Conservation (phyloP, 2,329 filamentous ascomycete genomes). For the Scedosporium apiospermum region DNA sequence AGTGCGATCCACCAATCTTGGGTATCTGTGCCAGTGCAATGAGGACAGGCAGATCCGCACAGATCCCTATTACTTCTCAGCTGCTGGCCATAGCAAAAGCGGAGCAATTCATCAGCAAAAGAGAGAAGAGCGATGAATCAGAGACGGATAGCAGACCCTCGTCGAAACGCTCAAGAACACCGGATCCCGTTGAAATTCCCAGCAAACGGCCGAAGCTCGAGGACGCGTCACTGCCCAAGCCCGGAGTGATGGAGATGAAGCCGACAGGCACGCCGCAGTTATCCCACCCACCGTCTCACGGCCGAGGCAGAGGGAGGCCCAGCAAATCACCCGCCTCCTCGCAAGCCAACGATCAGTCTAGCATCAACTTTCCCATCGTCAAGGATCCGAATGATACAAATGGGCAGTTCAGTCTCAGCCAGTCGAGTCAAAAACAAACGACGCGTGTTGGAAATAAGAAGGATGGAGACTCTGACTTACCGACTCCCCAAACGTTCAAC, state of each 20-base stretch:
- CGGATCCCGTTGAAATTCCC: neutral
- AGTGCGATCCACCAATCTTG: constrained; percentile 7
- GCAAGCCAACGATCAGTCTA: constrained; percentile 17
- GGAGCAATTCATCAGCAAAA: constrained; percentile 20
- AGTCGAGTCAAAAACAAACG: constrained; percentile 34
- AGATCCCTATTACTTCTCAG: constrained; percentile 25
- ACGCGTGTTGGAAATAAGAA: neutral
- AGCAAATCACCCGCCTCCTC: neutral
- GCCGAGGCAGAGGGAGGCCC: neutral
- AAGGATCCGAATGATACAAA: constrained; percentile 63
- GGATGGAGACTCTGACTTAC: neutral
- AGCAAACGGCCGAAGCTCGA: neutral
- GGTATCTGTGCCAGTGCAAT: constrained; percentile 36
- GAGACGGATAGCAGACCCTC: neutral
- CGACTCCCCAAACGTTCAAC: neutral
- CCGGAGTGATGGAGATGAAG: neutral
- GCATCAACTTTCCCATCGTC: constrained; percentile 61
- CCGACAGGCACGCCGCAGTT: neutral
- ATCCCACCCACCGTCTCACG: neutral
- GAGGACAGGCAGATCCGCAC: constrained; percentile 23
- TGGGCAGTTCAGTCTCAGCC: constrained; percentile 56
- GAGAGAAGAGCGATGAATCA: neutral
- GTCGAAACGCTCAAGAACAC: neutral
- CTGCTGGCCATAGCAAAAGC: constrained; percentile 31
- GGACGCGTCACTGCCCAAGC: constrained; percentile 1